phyloP scores from a whole-genome alignment of 352 stramenopile genomes.

The Globisporangium mamillatum region DNA sequence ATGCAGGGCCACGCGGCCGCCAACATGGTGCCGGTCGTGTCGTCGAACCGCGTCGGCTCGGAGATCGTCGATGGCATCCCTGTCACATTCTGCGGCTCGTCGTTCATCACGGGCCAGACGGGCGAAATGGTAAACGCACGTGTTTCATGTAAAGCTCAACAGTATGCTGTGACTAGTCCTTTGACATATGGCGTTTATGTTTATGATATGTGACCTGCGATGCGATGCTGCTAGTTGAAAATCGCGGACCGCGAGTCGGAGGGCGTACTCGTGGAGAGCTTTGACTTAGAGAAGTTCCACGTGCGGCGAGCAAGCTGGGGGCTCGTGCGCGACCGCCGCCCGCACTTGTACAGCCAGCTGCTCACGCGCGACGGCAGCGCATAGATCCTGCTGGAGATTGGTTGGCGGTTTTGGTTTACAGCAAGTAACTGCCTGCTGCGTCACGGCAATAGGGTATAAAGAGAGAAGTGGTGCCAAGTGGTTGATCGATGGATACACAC shows the following conservation, averaged over 20 bases:
- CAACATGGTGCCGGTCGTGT: constrained; percentile 90
- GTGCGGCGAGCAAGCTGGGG: constrained; percentile 85
- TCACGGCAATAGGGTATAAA: not conserved
- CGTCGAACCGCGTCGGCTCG: constrained; percentile 86
- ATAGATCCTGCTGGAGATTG: constrained; percentile 2
- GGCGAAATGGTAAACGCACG: constrained; percentile 73
- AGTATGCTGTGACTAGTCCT: not conserved
- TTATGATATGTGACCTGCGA: not conserved
- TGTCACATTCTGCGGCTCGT: constrained; percentile 91
- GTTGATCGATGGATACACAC: not conserved
- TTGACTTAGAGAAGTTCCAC: constrained; percentile 85
- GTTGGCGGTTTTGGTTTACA: not conserved
- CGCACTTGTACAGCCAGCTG: constrained; percentile 77
- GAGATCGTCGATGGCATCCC: constrained; percentile 79
- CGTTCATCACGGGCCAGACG: constrained; percentile 91
- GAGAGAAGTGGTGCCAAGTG: not conserved
- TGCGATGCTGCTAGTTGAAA: constrained; percentile 50
- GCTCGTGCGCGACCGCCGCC: constrained; percentile 83
- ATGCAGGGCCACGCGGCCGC: constrained; percentile 90
- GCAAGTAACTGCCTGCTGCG: not conserved
- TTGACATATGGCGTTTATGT: no score
- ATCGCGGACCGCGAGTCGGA: constrained; percentile 85
- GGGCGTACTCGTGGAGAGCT: constrained; percentile 84
- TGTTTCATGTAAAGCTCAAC: not conserved
- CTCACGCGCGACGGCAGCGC: constrained; percentile 74